Percentiles rank a stretch among this genome's conserved stretches.
Evolutionary conservation across 148 eudicot species (phyloP).

Genomic region (Persicaria maculosa): DNA sequence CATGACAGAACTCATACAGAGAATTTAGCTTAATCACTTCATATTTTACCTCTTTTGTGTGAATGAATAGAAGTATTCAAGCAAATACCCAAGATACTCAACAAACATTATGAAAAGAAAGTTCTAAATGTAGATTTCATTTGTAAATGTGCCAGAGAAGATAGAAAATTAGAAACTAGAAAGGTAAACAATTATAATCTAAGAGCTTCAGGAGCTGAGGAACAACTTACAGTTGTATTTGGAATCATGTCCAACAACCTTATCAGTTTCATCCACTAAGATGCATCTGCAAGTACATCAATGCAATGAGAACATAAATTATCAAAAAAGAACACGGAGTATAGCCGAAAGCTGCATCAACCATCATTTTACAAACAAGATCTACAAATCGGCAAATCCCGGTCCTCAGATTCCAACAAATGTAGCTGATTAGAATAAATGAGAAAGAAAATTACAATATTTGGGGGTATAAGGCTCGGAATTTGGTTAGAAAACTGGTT

Average conservation of each 20-base stretch:
- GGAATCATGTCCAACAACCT: conserved; percentile 80
- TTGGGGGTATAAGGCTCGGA: background rate
- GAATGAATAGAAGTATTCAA: no score
- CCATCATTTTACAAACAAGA: background rate
- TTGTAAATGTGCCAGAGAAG: background rate
- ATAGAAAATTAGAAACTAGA: background rate
- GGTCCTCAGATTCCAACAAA: background rate
- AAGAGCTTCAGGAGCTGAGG: background rate
- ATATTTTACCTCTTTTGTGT: no score
- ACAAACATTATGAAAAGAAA: background rate
- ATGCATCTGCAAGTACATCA: conserved; percentile 61
- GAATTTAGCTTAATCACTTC: no score
- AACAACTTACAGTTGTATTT: conserved; percentile 80
- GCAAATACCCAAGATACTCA: background rate
- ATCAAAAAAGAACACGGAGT: background rate
- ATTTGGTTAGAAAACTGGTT: background rate
- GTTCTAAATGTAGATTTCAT: background rate
- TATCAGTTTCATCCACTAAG: conserved; percentile 85
- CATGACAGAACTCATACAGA: background rate
- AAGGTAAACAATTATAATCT: background rate
- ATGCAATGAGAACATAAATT: background rate
- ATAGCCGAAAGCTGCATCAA: background rate
- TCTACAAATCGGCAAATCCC: background rate
- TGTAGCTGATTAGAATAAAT: background rate
- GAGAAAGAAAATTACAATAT: background rate